These are phyloP conservation scores for Populus hybrid DNA, from an alignment of 441 rosid genomes.

Conservation along the genomic window DNA sequence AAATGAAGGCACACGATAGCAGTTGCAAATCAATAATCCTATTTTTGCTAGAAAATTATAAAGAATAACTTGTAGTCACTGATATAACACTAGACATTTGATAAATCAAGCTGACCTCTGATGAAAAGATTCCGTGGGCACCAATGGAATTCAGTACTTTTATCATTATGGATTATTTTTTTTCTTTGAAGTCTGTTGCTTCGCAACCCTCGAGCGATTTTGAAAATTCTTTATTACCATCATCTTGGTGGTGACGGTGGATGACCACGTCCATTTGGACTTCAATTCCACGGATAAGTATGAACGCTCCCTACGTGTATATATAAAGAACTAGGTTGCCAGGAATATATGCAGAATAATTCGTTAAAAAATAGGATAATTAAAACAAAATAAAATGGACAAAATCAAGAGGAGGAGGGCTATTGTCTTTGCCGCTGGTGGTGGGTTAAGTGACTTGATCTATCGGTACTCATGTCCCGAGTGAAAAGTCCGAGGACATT, in stretches of 20 bases:
- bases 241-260: not conserved
- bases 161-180: not conserved
- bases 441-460: no score
- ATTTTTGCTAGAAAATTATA: not conserved
- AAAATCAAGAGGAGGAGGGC: no score
- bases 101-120: conserved; percentile 25
- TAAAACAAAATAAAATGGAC: no score
- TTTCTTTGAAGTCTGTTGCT: not conserved
- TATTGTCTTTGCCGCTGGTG: no score
- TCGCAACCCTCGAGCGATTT: conserved; percentile 12
- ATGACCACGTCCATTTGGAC: conserved; percentile 7
- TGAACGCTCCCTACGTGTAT: no score
- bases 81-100: no score
- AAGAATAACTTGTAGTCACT: no score
- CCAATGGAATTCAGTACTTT: conserved; percentile 26
- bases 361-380: no score
- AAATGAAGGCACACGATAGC: not conserved
- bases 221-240: conserved; percentile 5
- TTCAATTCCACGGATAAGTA: not conserved
- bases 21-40: not conserved
- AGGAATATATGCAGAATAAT: no score
- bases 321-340: no score
- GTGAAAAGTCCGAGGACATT: no score
- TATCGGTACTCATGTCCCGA: no score
- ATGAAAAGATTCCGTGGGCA: conserved; percentile 32